Conservation (phyloP, 2,329 filamentous ascomycete species). For the Sclerotinia spermophila region DNA sequence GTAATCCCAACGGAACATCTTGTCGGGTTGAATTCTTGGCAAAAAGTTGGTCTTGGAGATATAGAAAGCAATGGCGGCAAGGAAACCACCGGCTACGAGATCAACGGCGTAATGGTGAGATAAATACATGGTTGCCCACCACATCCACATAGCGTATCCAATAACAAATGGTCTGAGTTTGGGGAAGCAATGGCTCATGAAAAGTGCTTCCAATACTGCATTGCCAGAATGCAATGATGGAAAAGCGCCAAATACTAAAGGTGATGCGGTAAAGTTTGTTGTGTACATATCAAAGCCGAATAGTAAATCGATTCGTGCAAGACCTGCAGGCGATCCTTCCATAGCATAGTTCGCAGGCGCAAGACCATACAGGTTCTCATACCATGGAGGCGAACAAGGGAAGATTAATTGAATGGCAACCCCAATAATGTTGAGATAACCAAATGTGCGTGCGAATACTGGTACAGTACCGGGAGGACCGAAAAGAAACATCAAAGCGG, state of each 20-base stretch:
- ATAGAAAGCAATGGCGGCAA: slow-evolving; percentile 78
- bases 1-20: slow-evolving; percentile 90
- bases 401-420: slow-evolving; percentile 87
- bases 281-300: slow-evolving; percentile 92
- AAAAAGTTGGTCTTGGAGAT: slow-evolving; percentile 76
- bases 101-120: slow-evolving; percentile 97
- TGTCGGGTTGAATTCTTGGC: slow-evolving; percentile 77
- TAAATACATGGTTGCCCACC: slow-evolving; percentile 98
- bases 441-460: slow-evolving; percentile 81
- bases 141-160: slow-evolving; percentile 85
- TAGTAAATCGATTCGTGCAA: slow-evolving; percentile 84
- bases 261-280: slow-evolving; percentile 83
- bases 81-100: slow-evolving; percentile 77
- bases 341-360: slow-evolving; percentile 92
- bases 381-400: slow-evolving; percentile 95
- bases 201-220: slow-evolving; percentile 83
- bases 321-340: slow-evolving; percentile 80
- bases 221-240: slow-evolving; percentile 88
- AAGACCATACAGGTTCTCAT: slow-evolving; percentile 87
- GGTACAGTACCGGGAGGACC: slow-evolving; percentile 80
- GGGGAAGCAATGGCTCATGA: slow-evolving; percentile 91
- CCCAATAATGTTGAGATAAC: slow-evolving; percentile 86
- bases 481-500: slow-evolving; percentile 79
- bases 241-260: slow-evolving; percentile 91
- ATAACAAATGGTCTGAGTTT: slow-evolving; percentile 75